phyloP scores from a whole-genome alignment of 2,329 filamentous ascomycete genomes.

The Pseudogymnoascus sp. region DNA sequence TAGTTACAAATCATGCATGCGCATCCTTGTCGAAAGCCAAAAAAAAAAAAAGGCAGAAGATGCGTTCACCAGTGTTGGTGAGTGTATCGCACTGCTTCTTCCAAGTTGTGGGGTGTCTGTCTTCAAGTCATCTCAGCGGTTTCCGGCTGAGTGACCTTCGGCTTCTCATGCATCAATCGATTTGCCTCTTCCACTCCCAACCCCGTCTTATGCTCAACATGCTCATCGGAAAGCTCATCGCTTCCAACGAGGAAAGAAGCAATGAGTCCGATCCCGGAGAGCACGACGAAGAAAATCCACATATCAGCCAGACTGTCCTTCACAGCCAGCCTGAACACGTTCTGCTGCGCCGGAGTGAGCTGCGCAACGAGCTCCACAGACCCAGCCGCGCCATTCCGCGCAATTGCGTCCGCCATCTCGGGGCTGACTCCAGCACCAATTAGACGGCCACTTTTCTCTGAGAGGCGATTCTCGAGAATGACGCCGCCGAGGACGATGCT shows the following conservation, averaged over 20 bases:
- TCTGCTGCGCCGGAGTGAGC: slow-evolving; percentile 10
- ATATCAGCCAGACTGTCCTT: slow-evolving; percentile 11
- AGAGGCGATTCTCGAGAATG: slow-evolving; percentile 70
- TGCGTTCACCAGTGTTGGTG: neutral
- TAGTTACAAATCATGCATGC: slow-evolving; percentile 4
- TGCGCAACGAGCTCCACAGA: slow-evolving; percentile 11
- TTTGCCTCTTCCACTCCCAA: slow-evolving; percentile 18
- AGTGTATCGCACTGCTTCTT: slow-evolving; percentile 1
- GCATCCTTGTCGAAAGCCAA: neutral
- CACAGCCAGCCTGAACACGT: slow-evolving; percentile 6
- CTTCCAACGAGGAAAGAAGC: slow-evolving; percentile 37
- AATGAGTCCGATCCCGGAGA: slow-evolving; percentile 25
- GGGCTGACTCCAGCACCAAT: slow-evolving; percentile 13
- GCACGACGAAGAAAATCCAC: slow-evolving; percentile 12
- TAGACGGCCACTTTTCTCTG: slow-evolving; percentile 24
- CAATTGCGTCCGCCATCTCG: slow-evolving; percentile 23
- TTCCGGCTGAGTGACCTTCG: slow-evolving; percentile 10
- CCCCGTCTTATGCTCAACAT: slow-evolving; percentile 43
- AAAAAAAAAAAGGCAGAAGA: neutral
- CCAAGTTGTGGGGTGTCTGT: slow-evolving; percentile 3
- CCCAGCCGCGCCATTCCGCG: slow-evolving; percentile 12
- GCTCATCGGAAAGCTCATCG: slow-evolving; percentile 35
- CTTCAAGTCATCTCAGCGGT: slow-evolving; percentile 11
- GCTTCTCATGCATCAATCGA: slow-evolving; percentile 12
- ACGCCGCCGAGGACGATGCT: slow-evolving; percentile 68